Percentiles rank a stretch among this genome's conserved stretches.
phyloP scores from a whole-genome alignment of 768 basidiomycete genomes.

The Pisolithus albus region DNA sequence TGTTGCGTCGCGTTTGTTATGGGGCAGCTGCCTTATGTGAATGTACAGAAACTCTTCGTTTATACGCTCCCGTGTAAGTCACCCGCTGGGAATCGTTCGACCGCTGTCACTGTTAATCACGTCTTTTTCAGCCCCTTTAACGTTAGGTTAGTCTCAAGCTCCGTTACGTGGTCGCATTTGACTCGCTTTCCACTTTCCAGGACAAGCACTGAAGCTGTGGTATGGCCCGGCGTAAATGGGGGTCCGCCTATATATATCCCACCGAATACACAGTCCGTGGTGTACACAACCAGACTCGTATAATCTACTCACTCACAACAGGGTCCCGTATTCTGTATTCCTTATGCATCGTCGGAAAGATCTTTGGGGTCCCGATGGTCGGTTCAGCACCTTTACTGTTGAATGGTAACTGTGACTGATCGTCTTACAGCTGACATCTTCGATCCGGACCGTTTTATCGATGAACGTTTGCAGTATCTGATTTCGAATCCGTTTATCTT shows the following conservation, averaged over 20 bases:
- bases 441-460: constrained; percentile 62
- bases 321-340: constrained; percentile 18
- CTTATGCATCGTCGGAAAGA: constrained; percentile 33
- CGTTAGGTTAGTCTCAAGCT: constrained; percentile 6
- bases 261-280: constrained; percentile 21
- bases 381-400: neutral
- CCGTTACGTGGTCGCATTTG: neutral
- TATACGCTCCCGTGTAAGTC: constrained; percentile 28
- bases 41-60: constrained; percentile 22
- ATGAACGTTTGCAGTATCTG: constrained; percentile 49
- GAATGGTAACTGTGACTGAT: constrained; percentile 19
- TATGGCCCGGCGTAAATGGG: constrained; percentile 18
- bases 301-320: neutral
- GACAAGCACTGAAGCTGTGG: constrained; percentile 14
- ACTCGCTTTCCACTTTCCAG: constrained; percentile 9
- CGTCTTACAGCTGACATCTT: constrained; percentile 31
- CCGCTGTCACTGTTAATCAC: neutral
- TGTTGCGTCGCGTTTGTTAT: neutral
- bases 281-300: neutral
- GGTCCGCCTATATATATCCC: constrained; percentile 29
- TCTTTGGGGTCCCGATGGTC: constrained; percentile 27
- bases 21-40: neutral
- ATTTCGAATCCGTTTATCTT: constrained; percentile 62
- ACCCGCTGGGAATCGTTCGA: neutral
- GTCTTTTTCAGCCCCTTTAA: constrained; percentile 19